Evolutionary conservation across 2,329 filamentous ascomycete genomes (phyloP).

Genomic region (Colletotrichum phormii): DNA sequence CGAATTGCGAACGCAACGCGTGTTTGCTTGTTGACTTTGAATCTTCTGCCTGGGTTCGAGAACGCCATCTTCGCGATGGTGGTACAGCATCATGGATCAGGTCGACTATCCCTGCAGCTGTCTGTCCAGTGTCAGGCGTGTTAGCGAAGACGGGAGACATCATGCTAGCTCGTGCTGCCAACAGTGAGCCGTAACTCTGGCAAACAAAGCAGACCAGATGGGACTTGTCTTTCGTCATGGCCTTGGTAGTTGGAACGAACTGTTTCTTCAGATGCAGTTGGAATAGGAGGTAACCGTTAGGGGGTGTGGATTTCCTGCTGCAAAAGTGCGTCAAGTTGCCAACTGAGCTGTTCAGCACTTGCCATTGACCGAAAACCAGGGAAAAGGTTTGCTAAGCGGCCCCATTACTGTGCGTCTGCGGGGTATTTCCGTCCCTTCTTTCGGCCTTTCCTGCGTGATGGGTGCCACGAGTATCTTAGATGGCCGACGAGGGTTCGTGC

Average conservation of each 20-base stretch:
- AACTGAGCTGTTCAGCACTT: conserved; percentile 5
- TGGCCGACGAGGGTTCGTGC: no score
- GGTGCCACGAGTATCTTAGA: conserved; percentile 16
- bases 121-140: not conserved
- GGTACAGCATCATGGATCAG: not conserved
- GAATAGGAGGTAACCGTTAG: not conserved
- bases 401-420: conserved; percentile 27
- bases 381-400: conserved; percentile 17
- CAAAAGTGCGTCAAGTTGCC: conserved; percentile 6
- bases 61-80: not conserved
- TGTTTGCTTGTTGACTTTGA: not conserved
- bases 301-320: not conserved
- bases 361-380: conserved; percentile 21
- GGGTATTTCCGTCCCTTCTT: conserved; percentile 31
- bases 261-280: not conserved
- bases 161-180: not conserved
- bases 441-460: conserved; percentile 14
- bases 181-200: not conserved
- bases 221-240: not conserved
- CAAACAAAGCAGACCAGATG: not conserved
- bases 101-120: not conserved
- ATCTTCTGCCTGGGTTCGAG: not conserved
- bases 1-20: not conserved
- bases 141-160: not conserved
- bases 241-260: not conserved